Conservation (phyloP, 2,329 filamentous ascomycete genomes). For the Geosmithia putterillii region DNA sequence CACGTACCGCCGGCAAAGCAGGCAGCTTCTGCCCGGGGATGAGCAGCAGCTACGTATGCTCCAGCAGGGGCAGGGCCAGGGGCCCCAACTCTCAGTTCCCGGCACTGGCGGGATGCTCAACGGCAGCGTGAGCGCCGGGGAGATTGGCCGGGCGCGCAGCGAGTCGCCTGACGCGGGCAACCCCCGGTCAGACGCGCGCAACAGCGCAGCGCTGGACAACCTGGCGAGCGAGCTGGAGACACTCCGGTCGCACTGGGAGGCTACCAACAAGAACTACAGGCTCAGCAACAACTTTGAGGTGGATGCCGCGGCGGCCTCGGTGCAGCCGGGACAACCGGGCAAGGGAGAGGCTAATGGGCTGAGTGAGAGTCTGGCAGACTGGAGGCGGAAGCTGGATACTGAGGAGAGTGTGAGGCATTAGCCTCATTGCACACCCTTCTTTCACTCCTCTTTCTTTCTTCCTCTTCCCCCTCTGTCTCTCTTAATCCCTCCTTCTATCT, state of each 20-base stretch:
- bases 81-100: no score
- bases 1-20: slow-evolving; percentile 75
- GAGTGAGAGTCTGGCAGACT: slow-evolving; percentile 64
- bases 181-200: slow-evolving; percentile 30
- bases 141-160: not conserved
- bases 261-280: slow-evolving; percentile 88
- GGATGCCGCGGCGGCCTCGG: slow-evolving; percentile 37
- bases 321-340: slow-evolving; percentile 9
- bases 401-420: slow-evolving; percentile 16
- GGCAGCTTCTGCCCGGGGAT: no score
- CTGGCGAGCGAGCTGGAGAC: slow-evolving; percentile 87
- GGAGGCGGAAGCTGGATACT: slow-evolving; percentile 64
- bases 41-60: no score
- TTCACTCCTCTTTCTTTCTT: not conserved
- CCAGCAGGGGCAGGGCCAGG: no score
- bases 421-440: not conserved
- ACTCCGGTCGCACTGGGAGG: slow-evolving; percentile 85
- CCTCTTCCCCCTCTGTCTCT: not conserved
- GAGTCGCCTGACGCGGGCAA: slow-evolving; percentile 9
- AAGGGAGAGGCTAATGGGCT: slow-evolving; percentile 38
- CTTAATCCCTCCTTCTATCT: not conserved
- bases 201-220: slow-evolving; percentile 68
- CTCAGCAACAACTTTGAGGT: slow-evolving; percentile 85
- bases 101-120: no score
- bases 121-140: slow-evolving; percentile 35